Conservation (phyloP, 106 monocot genomes). For the Posidonia australis region DNA sequence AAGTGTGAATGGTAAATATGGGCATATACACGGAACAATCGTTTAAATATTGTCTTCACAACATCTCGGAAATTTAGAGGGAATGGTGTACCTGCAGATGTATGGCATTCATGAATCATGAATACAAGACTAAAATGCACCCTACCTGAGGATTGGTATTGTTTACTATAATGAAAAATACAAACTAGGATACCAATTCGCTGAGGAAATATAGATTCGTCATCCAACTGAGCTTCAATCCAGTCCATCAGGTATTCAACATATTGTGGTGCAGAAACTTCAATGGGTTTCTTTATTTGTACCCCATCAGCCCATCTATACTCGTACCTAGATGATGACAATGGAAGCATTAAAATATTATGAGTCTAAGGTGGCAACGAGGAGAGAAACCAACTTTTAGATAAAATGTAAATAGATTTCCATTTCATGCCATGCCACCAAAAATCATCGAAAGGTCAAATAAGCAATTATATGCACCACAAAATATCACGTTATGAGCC, state of each 20-base stretch:
- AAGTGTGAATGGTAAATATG: slow-evolving; percentile 97
- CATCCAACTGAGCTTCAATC: slow-evolving; percentile 95
- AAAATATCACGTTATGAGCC: not conserved
- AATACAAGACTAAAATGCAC: not conserved
- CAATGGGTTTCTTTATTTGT: slow-evolving; percentile 97
- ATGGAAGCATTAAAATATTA: not conserved
- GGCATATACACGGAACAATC: slow-evolving; percentile 94
- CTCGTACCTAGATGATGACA: slow-evolving; percentile 62
- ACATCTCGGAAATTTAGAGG: slow-evolving; percentile 91
- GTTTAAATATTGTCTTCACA: slow-evolving; percentile 96
- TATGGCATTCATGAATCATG: not conserved
- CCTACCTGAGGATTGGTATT: not conserved
- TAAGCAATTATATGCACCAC: not conserved
- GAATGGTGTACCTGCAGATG: slow-evolving; percentile 66
- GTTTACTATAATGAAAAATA: not conserved
- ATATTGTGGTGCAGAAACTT: slow-evolving; percentile 99
- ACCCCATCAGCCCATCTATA: slow-evolving; percentile 99
- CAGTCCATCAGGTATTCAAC: slow-evolving; percentile 99
- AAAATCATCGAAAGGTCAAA: not conserved
- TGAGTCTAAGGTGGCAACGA: not conserved
- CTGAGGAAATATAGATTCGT: slow-evolving; percentile 97
- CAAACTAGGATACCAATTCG: slow-evolving; percentile 49
- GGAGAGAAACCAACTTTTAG: not conserved
- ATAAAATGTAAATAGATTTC: not conserved
- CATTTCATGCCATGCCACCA: not conserved